Conservation (phyloP, 805 yeast species). For the Zygosaccharomyces rouxii region DNA sequence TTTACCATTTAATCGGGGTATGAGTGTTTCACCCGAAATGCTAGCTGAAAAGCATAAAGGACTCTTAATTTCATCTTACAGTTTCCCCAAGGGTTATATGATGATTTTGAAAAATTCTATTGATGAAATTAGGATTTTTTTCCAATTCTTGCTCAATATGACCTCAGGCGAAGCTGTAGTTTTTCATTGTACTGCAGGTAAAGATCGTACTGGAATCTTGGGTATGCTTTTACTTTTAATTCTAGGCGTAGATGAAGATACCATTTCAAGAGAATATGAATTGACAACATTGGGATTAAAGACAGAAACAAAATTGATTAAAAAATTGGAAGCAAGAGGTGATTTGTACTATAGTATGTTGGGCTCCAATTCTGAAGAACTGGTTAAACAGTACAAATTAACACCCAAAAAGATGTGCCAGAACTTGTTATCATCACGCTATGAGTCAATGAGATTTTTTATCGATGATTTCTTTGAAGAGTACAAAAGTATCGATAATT, state of each 20-base stretch:
- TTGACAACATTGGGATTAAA: constrained; percentile 60
- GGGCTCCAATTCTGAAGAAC: constrained; percentile 26
- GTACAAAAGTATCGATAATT: constrained; percentile 53
- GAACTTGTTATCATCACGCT: constrained; percentile 57
- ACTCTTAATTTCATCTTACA: constrained; percentile 54
- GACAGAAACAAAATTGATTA: constrained; percentile 37
- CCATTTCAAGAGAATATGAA: constrained; percentile 72
- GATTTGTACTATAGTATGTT: constrained; percentile 34
- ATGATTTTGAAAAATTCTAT: constrained; percentile 51
- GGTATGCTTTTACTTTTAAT: constrained; percentile 62
- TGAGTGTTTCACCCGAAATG: constrained; percentile 61
- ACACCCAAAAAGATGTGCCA: constrained; percentile 47
- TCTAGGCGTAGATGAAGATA: constrained; percentile 60
- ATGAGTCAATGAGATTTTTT: constrained; percentile 66
- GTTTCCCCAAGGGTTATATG: constrained; percentile 59
- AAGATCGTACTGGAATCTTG: constrained; percentile 77
- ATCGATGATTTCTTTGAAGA: constrained; percentile 48
- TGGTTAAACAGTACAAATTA: constrained; percentile 26
- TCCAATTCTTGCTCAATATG: constrained; percentile 51
- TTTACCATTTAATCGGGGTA: constrained; percentile 51
- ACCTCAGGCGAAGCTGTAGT: constrained; percentile 47
- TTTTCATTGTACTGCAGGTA: constrained; percentile 82
- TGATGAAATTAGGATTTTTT: constrained; percentile 45
- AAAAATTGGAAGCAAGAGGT: constrained; percentile 35
- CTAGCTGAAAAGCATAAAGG: constrained; percentile 52